A percentile compares a stretch with the other conserved stretches of the same genome.
Evolutionary conservation across 176 grass and related monocot species (phyloP).

Genomic region (Alopecurus myosuroides): DNA sequence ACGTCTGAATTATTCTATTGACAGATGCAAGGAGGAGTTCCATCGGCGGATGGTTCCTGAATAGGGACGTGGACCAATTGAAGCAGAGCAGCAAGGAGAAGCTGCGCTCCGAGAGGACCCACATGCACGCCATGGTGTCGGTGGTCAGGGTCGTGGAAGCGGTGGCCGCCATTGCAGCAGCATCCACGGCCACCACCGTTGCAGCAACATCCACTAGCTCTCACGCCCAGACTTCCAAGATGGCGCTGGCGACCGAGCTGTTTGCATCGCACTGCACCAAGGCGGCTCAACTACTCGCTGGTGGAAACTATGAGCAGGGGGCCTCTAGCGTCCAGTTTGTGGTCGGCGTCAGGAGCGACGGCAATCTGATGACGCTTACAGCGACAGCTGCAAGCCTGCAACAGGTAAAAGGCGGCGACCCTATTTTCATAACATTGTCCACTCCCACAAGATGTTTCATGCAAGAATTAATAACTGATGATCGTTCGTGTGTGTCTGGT

Average conservation of each 20-base stretch:
- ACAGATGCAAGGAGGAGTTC: conserved; percentile 19
- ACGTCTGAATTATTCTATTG: not conserved
- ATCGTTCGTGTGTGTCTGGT: too few species aligned
- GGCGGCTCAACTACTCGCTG: conserved; percentile 53
- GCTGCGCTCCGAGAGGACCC: conserved; percentile 52
- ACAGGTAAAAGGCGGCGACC: conserved; percentile 51
- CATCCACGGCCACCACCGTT: conserved; percentile 53
- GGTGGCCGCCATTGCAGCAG: conserved; percentile 62
- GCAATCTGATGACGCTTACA: conserved; percentile 87
- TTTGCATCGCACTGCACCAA: conserved; percentile 74
- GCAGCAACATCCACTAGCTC: conserved; percentile 39
- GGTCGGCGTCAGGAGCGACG: conserved; percentile 50
- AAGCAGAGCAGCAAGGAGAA: conserved; percentile 71
- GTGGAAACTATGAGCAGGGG: conserved; percentile 46
- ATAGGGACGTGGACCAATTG: conserved; percentile 32
- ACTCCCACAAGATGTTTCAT: too few species aligned
- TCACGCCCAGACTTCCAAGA: conserved; percentile 42
- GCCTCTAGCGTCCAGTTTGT: conserved; percentile 49
- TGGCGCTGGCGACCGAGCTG: conserved; percentile 56
- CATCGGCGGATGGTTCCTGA: conserved; percentile 65
- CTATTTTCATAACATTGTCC: not conserved
- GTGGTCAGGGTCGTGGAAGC: too few species aligned
- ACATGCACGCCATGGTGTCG: conserved; percentile 55
- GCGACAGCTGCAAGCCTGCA: conserved; percentile 83
- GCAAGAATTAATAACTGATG: too few species aligned